Conservation (phyloP, 2,329 filamentous ascomycete species). For the Ceratocystis cubensis region DNA sequence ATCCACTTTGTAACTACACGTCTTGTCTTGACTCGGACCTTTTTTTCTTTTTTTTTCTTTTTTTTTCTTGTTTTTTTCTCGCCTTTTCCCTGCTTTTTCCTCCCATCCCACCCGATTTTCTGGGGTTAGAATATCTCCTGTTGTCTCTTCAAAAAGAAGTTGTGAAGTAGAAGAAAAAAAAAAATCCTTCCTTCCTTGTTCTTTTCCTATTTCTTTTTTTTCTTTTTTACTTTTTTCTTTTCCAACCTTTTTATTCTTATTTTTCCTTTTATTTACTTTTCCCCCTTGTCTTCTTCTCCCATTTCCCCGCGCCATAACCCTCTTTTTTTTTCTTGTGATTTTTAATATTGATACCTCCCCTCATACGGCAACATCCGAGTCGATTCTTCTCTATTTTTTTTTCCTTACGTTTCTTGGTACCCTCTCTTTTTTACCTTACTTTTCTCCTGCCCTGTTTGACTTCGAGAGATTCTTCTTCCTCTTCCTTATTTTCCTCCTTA, state of each 20-base stretch:
- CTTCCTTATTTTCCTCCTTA: conserved; percentile 5
- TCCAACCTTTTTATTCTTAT: not conserved
- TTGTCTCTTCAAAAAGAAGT: not conserved
- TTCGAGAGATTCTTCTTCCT: not conserved
- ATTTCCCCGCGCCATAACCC: no score
- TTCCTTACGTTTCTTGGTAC: not conserved
- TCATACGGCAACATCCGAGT: conserved; percentile 4
- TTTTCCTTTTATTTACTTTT: not conserved
- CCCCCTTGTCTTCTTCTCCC: no score
- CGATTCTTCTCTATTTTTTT: not conserved
- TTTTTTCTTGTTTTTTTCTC: not conserved
- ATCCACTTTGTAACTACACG: conserved; percentile 7
- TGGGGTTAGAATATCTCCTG: conserved; percentile 6
- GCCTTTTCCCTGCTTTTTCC: not conserved
- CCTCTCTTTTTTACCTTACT: not conserved
- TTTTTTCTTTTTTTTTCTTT: not conserved
- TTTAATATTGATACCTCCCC: not conserved
- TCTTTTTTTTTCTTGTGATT: not conserved
- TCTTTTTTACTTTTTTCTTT: not conserved
- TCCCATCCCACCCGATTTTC: conserved; percentile 6
- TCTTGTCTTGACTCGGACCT: not conserved
- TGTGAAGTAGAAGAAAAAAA: not conserved
- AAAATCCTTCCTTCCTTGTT: not conserved
- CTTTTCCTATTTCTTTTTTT: not conserved
- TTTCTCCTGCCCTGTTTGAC: not conserved